Evolutionary conservation across 345 rosid species (phyloP).

Genomic region (rapeseed (Brassica napus)): Da-Ae NC_063447.1:9271001-9271500

Average conservation of each 20-base stretch:
- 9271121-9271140: no score
- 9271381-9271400: neutral
- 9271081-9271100: no score
- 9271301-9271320: neutral
- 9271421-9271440: slow-evolving; percentile 7
- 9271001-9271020: no score
- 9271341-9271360: neutral
- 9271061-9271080: no score
- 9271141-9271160: slow-evolving; percentile 11
- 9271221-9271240: neutral
- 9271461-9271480: slow-evolving; percentile 1
- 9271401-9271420: neutral
- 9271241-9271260: neutral
- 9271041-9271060: no score
- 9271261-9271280: neutral
- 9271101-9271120: no score
- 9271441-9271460: neutral
- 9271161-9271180: neutral
- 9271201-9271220: neutral
- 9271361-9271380: neutral
- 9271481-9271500: slow-evolving; percentile 15
- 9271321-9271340: neutral
- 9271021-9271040: no score
- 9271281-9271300: neutral
- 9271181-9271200: neutral